Base-by-base conservation (phyloP, 2,329 filamentous ascomycete genomes). In the Monosporascus sp. region DNA sequence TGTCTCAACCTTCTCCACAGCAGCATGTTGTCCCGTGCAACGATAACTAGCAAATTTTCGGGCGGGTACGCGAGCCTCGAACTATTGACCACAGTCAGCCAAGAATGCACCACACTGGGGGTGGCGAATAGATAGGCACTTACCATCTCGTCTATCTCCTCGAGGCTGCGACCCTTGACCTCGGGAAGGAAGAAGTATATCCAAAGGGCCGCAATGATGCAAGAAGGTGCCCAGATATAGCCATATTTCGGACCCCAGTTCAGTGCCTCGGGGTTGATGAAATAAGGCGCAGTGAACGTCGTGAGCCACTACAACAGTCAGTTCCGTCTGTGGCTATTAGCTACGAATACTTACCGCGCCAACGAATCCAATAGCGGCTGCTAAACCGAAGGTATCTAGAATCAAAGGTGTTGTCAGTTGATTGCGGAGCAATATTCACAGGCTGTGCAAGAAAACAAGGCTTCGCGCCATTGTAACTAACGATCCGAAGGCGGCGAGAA, bases 241-340 rank as follows among this genome's bases (percentile, higher is more conserved):
- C 79, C 75, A 50, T 83, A 82, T 54, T 76, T 76, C 0, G 80
- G 80, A 0, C 80, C 80, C 80, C 80, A 84, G 58, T 78, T 75
- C 39, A 84, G 64, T 1, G 74, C 65, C 15, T 68, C 63, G 0
- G 77, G 76, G 56, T 83, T 83, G 65, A 84, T 83, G 58, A 83
- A 83, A 59, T 83, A 82, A 0, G 79, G 80, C 2, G 79, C 78
- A 0, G 80, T 83, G 57, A 82, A 83, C 0, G 78, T 81, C 0
- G 78, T 77, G 6, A 80, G 69, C 80, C 80, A 82, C 58, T 68
- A 24, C 1, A 20, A 11, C 25, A 22, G 36, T 54, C 53, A 61
- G 49, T 25, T 37, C 11, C 1, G 34, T 1, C 4, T 9, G 46
- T 24, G 1, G 1, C 1, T 5, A 20, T 3, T 9, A 20, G 11